Conservation (phyloP, 768 basidiomycete genomes). For the Neoboletus brunneissimus region DNA sequence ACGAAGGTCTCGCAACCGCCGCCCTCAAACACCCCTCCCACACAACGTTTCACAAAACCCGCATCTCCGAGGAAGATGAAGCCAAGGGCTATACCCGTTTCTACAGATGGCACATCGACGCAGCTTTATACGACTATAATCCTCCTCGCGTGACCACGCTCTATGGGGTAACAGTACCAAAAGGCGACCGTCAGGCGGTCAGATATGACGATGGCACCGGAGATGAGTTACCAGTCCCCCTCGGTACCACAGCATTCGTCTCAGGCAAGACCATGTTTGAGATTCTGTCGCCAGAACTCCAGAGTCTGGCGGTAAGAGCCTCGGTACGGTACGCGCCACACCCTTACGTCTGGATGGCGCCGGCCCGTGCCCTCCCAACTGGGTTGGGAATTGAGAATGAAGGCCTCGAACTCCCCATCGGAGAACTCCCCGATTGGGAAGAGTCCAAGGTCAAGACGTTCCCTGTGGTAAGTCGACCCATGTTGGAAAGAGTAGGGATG, state of each 20-base stretch:
- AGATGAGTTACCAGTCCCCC: conserved; percentile 75
- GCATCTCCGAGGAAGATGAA: conserved; percentile 70
- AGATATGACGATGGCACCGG: conserved; percentile 87
- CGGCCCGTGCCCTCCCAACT: conserved; percentile 67
- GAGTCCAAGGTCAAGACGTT: conserved; percentile 69
- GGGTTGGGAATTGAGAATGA: conserved; percentile 83
- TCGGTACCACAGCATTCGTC: conserved; percentile 85
- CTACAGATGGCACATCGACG: conserved; percentile 93
- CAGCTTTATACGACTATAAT: conserved; percentile 74
- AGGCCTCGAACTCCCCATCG: conserved; percentile 61
- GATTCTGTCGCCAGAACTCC: conserved; percentile 62
- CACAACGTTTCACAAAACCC: conserved; percentile 82
- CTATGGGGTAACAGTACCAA: conserved; percentile 74
- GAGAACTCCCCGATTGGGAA: conserved; percentile 77
- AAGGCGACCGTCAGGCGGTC: conserved; percentile 58
- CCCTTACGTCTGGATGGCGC: conserved; percentile 89
- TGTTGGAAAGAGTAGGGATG: neutral
- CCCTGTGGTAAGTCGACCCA: conserved; percentile 49
- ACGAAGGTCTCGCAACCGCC: conserved; percentile 81
- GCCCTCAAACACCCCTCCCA: conserved; percentile 85
- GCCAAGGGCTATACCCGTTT: conserved; percentile 74
- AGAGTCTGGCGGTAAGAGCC: conserved; percentile 76
- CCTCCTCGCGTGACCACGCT: conserved; percentile 88
- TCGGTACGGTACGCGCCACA: conserved; percentile 80
- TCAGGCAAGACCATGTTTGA: conserved; percentile 87